These are phyloP conservation scores for Xylariaceae sp. DNA, from an alignment of 2,329 filamentous ascomycete genomes.

Conservation along the genomic window DNA sequence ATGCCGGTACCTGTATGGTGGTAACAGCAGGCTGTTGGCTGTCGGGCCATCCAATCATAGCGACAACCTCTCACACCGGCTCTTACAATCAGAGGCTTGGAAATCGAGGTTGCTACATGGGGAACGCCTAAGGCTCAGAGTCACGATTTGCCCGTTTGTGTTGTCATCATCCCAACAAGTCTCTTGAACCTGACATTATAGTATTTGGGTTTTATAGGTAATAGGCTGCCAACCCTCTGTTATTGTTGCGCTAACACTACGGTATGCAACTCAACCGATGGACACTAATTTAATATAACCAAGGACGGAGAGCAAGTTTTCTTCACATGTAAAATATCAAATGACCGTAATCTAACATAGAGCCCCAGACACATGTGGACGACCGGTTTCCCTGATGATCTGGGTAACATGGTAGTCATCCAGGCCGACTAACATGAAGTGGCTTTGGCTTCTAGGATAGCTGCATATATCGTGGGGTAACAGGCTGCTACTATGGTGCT, in stretches of 20 bases:
- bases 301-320: constrained; percentile 6
- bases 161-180: constrained; percentile 1
- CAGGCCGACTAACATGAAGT: no score
- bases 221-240: neutral
- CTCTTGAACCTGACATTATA: neutral
- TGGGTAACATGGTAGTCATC: constrained; percentile 7
- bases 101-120: neutral
- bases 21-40: neutral
- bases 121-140: no score
- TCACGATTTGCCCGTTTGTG: no score
- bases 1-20: no score
- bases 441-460: constrained; percentile 10
- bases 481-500: neutral
- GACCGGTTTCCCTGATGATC: no score
- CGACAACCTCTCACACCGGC: neutral
- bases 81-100: neutral
- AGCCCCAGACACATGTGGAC: constrained; percentile 5
- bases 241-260: neutral
- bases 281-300: constrained; percentile 12
- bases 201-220: constrained; percentile 5
- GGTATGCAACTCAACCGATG: neutral
- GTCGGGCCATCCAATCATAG: neutral
- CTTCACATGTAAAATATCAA: constrained; percentile 21
- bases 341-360: constrained; percentile 11
- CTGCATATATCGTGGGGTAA: constrained; percentile 16